phyloP scores from a whole-genome alignment of 768 basidiomycete species.

The Mycena polygramma region DNA sequence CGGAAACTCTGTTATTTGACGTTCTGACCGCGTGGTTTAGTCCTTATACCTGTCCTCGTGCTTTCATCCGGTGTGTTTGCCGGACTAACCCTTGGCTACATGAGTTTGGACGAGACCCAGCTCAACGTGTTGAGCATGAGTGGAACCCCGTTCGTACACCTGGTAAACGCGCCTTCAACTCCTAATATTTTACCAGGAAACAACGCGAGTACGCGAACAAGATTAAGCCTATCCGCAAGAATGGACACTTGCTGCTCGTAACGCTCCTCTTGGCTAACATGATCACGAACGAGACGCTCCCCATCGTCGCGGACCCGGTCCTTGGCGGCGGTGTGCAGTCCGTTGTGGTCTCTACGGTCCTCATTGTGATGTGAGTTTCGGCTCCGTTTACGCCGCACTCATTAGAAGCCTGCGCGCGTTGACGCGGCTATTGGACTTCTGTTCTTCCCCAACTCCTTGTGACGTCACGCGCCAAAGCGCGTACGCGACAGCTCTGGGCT shows the following conservation, averaged over 20 bases:
- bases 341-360: constrained; percentile 84
- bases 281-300: constrained; percentile 70
- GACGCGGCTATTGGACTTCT: constrained; percentile 17
- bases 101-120: constrained; percentile 94
- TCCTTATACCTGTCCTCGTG: constrained; percentile 88
- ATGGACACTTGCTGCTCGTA: constrained; percentile 86
- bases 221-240: constrained; percentile 88
- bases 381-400: constrained; percentile 15
- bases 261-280: constrained; percentile 90
- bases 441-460: constrained; percentile 32
- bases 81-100: constrained; percentile 92
- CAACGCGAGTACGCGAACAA: constrained; percentile 86
- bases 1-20: not conserved
- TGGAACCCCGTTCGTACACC: constrained; percentile 76
- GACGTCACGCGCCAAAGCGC: constrained; percentile 49
- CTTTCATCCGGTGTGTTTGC: constrained; percentile 89
- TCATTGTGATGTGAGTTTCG: constrained; percentile 86
- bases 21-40: constrained; percentile 20
- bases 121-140: constrained; percentile 88
- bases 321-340: constrained; percentile 84
- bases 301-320: constrained; percentile 84
- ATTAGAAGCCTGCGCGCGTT: constrained; percentile 18
- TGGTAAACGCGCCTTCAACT: constrained; percentile 7
- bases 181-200: constrained; percentile 57
- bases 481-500: not conserved